A percentile compares a stretch with the other conserved stretches of the same genome.
Conservation (phyloP, 371 early-diverging fungal genomes). For the Rhizopus microsporus region DNA sequence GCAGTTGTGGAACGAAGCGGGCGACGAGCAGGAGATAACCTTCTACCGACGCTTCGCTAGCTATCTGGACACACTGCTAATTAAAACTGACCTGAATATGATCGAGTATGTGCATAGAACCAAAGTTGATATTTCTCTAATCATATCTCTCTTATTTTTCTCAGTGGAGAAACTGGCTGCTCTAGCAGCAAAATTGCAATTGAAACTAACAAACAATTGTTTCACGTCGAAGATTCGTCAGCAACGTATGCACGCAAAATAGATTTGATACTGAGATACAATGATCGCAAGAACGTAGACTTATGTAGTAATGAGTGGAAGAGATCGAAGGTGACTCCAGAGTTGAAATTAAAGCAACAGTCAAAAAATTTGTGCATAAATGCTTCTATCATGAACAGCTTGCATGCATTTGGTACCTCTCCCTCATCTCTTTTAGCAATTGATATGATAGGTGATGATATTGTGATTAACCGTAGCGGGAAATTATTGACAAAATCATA, state of each 20-base stretch:
- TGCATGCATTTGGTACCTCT: background rate
- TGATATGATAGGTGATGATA: slow-evolving; percentile 6
- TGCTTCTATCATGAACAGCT: background rate
- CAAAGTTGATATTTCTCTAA: slow-evolving; percentile 15
- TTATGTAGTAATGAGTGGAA: slow-evolving; percentile 8
- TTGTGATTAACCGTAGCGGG: slow-evolving; percentile 1
- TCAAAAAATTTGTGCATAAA: slow-evolving; percentile 6
- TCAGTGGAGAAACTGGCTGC: slow-evolving; percentile 13
- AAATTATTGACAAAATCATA: slow-evolving; percentile 14
- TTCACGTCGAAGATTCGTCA: background rate
- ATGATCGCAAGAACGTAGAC: background rate
- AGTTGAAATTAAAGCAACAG: slow-evolving; percentile 4
- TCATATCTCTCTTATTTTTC: slow-evolving; percentile 13
- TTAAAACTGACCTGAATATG: slow-evolving; percentile 13
- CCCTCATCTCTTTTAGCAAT: slow-evolving; percentile 1
- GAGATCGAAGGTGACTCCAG: background rate
- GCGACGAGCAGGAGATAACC: slow-evolving; percentile 11
- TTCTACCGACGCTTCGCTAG: slow-evolving; percentile 14
- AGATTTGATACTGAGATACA: slow-evolving; percentile 6
- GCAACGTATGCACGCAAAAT: slow-evolving; percentile 5
- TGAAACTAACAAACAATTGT: slow-evolving; percentile 2
- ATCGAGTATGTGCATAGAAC: slow-evolving; percentile 15
- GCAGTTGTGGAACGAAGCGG: slow-evolving; percentile 5
- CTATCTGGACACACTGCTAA: slow-evolving; percentile 9
- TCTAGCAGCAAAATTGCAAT: slow-evolving; percentile 5